phyloP scores from a whole-genome alignment of 441 rosid genomes.

The Erodium texanum region DNA sequence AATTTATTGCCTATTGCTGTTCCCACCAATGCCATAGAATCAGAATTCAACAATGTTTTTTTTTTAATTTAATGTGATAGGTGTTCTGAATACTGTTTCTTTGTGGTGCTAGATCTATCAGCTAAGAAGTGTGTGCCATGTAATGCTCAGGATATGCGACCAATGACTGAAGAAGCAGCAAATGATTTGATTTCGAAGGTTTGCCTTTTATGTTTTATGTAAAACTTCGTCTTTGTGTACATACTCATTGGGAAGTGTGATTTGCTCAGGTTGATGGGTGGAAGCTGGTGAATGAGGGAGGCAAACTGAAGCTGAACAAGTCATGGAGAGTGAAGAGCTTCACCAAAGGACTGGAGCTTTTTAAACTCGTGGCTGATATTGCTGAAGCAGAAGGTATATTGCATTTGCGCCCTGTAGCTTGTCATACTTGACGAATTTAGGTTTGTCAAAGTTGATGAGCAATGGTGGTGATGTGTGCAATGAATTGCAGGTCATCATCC shows the following conservation, averaged over 20 bases:
- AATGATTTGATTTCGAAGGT: constrained; percentile 16
- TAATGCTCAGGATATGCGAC: constrained; percentile 18
- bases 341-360: constrained; percentile 68
- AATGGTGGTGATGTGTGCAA: not conserved
- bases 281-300: constrained; percentile 18
- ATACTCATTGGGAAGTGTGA: not conserved
- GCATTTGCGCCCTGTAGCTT: not conserved
- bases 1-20: constrained; percentile 4
- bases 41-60: not conserved
- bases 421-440: not conserved
- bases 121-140: constrained; percentile 23
- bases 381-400: constrained; percentile 73
- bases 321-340: constrained; percentile 74
- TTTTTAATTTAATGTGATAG: not conserved
- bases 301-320: constrained; percentile 42
- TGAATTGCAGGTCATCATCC: constrained; percentile 98
- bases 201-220: not conserved
- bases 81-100: not conserved
- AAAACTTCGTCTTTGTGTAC: not conserved
- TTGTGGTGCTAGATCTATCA: not conserved
- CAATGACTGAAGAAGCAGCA: constrained; percentile 23
- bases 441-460: constrained; percentile 3
- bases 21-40: not conserved
- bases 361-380: constrained; percentile 54
- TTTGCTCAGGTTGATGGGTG: constrained; percentile 17